Conservation (phyloP, 1,284 basidiomycete species). For the Microbotryum scabiosae region DNA sequence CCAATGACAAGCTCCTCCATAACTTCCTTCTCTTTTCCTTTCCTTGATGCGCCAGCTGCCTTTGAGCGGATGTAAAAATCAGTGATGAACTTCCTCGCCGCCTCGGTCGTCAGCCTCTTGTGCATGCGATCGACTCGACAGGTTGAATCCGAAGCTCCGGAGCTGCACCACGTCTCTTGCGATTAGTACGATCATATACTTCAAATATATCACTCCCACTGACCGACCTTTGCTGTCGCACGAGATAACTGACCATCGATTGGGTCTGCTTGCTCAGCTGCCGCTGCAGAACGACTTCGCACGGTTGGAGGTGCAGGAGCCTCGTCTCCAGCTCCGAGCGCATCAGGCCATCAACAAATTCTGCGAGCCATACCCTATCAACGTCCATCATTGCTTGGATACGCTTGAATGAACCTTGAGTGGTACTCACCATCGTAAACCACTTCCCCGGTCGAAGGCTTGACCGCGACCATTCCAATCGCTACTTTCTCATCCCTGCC, state of each 20-base stretch:
- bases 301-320: slow-evolving; percentile 70
- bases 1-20: slow-evolving; percentile 19
- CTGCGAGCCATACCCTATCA: too few relatives aligned
- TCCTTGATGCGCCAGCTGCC: background rate
- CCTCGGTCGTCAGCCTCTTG: slow-evolving; percentile 53
- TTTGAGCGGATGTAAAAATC: slow-evolving; percentile 55
- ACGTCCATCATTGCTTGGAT: too few relatives aligned
- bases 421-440: slow-evolving; percentile 67
- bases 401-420: background rate
- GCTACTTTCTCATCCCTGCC: slow-evolving; percentile 54
- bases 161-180: background rate
- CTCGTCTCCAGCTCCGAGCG: slow-evolving; percentile 72
- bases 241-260: slow-evolving; percentile 65
- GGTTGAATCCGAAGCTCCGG: slow-evolving; percentile 17
- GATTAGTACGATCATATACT: too few relatives aligned
- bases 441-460: slow-evolving; percentile 80
- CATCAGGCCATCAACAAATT: background rate
- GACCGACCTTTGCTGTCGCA: slow-evolving; percentile 44
- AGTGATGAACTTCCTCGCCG: slow-evolving; percentile 64
- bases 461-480: slow-evolving; percentile 69
- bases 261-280: slow-evolving; percentile 64
- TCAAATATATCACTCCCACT: too few relatives aligned
- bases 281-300: slow-evolving; percentile 57
- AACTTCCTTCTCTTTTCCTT: slow-evolving; percentile 3
- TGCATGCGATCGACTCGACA: slow-evolving; percentile 58